Evolutionary conservation across 331 rosid genomes (phyloP), one percentile per base, ranked within the genome.

Genomic region (Stylosanthes scabra): DNA sequence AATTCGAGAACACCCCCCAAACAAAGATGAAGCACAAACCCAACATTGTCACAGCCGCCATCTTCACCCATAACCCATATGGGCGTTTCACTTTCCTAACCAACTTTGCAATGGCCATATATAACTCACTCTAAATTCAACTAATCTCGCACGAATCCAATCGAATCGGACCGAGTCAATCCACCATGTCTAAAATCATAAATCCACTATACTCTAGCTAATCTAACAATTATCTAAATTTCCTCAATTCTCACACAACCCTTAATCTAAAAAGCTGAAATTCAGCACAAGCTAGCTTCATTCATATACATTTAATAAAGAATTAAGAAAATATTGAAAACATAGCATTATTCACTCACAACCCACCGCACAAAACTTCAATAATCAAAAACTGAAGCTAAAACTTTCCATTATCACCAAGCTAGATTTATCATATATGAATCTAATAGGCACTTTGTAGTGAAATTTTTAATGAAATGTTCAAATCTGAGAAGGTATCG

Each of bases 1-100:
- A 80, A 76, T 91, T 80, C 52, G 96, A 86, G 67, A 91, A 91
- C 74, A 90, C 76, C 6, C 88, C 80, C 99, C 99, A 95, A 7
- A 88, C 88, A 63, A 95, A 73, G 67, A 92, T 82, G 55, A 91
- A 95, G 77, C 97, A 90, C 37, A 91, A 87, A 55, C 97, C 99
- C 81, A 91, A 66, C 1, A 91, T 42, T 13, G 86, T 89, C 52
- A 87, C 96, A 44, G 88, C 97, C 2, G 93, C 56, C 93, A 88
- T 85, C 88, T 91, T 95, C 15, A 83, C 80, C 65, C 92, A 90
- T 27, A 95, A 73, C 29, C 97, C 90, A 78, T 78, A 66, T 10
- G 97, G 96, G 46, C 93, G 96, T 72, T 95, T 95, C 12, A 84
- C 84, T 80, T 84, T 90, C 75, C 99, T 90, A 85, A 67, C 85